A percentile compares a stretch with the other conserved stretches of the same genome.
phyloP scores from a whole-genome alignment of 305 asterid species.

The Nicotiana rustica region DNA sequence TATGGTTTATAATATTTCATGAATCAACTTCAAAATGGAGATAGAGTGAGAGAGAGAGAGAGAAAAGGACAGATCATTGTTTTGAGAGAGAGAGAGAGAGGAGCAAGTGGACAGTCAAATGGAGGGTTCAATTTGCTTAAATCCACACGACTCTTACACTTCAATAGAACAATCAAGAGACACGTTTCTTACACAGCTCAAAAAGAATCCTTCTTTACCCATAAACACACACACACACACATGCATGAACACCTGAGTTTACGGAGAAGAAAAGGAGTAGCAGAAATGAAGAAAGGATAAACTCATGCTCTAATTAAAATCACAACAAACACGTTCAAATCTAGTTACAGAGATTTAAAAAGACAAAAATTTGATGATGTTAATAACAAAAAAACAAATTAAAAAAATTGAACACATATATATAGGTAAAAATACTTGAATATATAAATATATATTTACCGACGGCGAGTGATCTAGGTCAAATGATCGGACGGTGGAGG shows the following conservation, averaged over 20 bases:
- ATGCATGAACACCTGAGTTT: constrained; percentile 1
- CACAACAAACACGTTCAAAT: neutral
- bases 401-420: neutral
- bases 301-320: neutral
- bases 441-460: neutral
- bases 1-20: constrained; percentile 28
- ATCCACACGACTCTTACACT: constrained; percentile 32
- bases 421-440: no score
- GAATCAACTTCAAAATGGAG: constrained; percentile 9
- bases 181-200: neutral
- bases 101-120: constrained; percentile 34
- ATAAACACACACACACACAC: neutral
- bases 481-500: constrained; percentile 44
- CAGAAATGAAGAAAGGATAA: neutral
- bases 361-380: neutral
- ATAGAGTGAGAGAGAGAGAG: constrained; percentile 38
- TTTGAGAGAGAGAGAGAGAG: constrained; percentile 33
- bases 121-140: constrained; percentile 34
- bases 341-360: neutral
- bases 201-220: neutral
- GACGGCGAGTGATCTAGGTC: neutral
- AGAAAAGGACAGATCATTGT: constrained; percentile 7
- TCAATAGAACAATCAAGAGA: constrained; percentile 20
- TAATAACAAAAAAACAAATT: neutral
- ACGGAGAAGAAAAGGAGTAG: neutral